Evolutionary conservation across 2,329 filamentous ascomycete species (phyloP), one percentile per base, ranked within the genome.

Genomic region (Cladobotryum mycophilum): DNA sequence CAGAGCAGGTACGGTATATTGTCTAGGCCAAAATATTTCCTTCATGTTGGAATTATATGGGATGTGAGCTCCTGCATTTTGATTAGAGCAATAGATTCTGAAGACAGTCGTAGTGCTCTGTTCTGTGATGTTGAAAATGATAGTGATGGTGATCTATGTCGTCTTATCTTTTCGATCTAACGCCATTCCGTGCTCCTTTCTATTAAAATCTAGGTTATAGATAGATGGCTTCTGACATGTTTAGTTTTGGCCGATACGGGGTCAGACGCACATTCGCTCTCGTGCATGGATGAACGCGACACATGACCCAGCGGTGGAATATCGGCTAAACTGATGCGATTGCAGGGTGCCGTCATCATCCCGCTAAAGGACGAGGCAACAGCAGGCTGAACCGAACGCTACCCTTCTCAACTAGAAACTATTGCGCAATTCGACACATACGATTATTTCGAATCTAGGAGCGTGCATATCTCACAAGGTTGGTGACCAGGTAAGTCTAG

Each of bases 261-360:
- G 25, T 30, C 25, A 30, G 25, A 30, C 25, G 25, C 25, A 30
- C 25, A 30, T 7, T 30, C 9, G 25, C 25, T 30, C 25, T 30
- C 25, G 25, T 30, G 25, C 25, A 30, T 30, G 25, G 25, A 30
- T 30, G 25, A 7, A 11, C 3, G 14, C 41, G 20, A 14, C 51
- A 53, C 45, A 52, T 52, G 51, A 42, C 47, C 47, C 41, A 25
- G 4, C 51, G 51, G 51, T 12, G 48, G 47, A 49, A 34, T 7
- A 14, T 50, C 51, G 51, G 51, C 47, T 53, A 53, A 49, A 46
- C 22, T 14, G 13, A 25, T 20, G 41, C 22, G 47, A 33, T 49
- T 41, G 42, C 43, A 34, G 37, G 51, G 51, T 50, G 51, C 47
- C 51, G 51, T 50, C 51, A 53, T 53, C 49, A 47, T 38, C 45